Conservation (phyloP, 2,329 filamentous ascomycete genomes). For the Cladosporium oxysporum region DNA sequence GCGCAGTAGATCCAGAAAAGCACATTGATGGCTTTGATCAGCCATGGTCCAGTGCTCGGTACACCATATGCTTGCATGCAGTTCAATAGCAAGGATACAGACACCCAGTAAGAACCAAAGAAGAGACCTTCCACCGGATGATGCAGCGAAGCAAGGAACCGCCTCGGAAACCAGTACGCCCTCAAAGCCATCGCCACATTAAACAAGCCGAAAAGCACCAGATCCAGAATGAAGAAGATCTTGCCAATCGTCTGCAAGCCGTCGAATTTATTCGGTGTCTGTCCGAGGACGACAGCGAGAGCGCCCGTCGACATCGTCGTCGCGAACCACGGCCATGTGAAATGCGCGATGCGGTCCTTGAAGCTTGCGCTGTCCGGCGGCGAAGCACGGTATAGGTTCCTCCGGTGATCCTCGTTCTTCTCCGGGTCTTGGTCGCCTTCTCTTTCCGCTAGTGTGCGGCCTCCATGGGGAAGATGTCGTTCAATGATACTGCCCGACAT, state of each 20-base stretch:
- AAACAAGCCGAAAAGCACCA: constrained; percentile 47
- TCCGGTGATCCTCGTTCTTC: constrained; percentile 7
- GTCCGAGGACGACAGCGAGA: constrained; percentile 46
- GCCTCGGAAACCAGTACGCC: constrained; percentile 25
- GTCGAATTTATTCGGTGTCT: constrained; percentile 48
- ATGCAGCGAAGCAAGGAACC: constrained; percentile 50
- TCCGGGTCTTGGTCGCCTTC: constrained; percentile 9
- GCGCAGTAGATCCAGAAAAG: constrained; percentile 71
- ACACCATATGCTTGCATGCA: constrained; percentile 67
- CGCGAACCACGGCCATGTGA: constrained; percentile 39
- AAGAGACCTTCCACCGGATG: constrained; percentile 56
- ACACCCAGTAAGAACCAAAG: constrained; percentile 46
- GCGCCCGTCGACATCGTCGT: constrained; percentile 53
- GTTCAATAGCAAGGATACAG: constrained; percentile 55
- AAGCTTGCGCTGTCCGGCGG: constrained; percentile 26
- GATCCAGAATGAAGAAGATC: constrained; percentile 53
- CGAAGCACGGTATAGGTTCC: neutral
- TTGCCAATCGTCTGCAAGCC: constrained; percentile 55
- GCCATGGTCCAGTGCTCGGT: constrained; percentile 54
- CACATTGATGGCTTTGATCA: constrained; percentile 61
- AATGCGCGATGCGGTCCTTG: constrained; percentile 29
- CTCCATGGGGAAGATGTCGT: neutral
- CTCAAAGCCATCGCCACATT: constrained; percentile 35
- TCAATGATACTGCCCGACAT: neutral
- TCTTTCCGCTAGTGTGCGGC: neutral